Evolutionary conservation across 495 filamentous ascomycete genomes (phyloP).

Genomic region (Xylaria sp.): DNA sequence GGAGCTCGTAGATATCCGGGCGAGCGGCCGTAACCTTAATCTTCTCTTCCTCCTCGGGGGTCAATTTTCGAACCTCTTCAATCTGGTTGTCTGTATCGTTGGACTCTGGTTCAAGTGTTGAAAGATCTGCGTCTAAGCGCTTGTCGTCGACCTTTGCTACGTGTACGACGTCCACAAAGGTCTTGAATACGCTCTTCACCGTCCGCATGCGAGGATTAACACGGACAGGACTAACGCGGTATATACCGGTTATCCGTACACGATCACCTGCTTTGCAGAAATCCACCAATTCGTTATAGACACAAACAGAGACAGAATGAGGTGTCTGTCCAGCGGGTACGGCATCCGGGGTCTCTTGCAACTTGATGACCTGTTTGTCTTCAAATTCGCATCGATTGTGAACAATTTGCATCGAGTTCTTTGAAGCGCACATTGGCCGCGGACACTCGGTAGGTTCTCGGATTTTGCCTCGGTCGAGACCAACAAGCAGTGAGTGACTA

Average conservation of each 20-base stretch:
- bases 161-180: slow-evolving; percentile 93
- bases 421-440: slow-evolving; percentile 78
- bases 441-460: slow-evolving; percentile 92
- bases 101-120: slow-evolving; percentile 79
- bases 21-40: slow-evolving; percentile 83
- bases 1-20: slow-evolving; percentile 90
- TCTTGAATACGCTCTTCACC: slow-evolving; percentile 96
- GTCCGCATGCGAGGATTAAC: slow-evolving; percentile 91
- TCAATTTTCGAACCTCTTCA: slow-evolving; percentile 82
- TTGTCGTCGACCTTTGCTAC: slow-evolving; percentile 96
- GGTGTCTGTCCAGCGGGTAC: slow-evolving; percentile 96
- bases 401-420: slow-evolving; percentile 96
- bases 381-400: slow-evolving; percentile 96
- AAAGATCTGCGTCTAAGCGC: slow-evolving; percentile 87
- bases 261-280: slow-evolving; percentile 97
- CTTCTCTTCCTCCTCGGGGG: slow-evolving; percentile 88
- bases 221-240: slow-evolving; percentile 92
- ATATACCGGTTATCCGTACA: slow-evolving; percentile 95
- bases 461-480: slow-evolving; percentile 94
- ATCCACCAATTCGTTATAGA: slow-evolving; percentile 96
- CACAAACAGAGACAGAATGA: slow-evolving; percentile 96
- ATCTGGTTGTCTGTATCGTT: slow-evolving; percentile 76
- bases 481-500: slow-evolving; percentile 86
- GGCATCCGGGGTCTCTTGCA: slow-evolving; percentile 95
- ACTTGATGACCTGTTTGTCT: slow-evolving; percentile 98